Base-by-base conservation (phyloP, 192 early-diverging fungal species). In the Bifiguratus adelaidae region DNA sequence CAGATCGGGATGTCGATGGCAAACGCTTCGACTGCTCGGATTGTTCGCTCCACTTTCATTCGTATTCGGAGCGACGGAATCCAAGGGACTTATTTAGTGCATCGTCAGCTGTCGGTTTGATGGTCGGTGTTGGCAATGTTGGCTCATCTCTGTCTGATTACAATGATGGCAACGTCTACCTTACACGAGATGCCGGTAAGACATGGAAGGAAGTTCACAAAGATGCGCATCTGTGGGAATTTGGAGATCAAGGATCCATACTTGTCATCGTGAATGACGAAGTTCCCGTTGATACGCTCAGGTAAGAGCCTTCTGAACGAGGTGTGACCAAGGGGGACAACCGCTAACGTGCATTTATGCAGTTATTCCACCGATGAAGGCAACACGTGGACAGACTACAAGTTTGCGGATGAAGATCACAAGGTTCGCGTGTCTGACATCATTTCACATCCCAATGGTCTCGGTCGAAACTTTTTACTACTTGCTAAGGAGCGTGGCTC, bases 91-190 rank as follows among this genome's bases (percentile, higher is more conserved):
- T 85, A n/a, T 93, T 90, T 54, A 88, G 88, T 45, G 68, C 83
- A 0, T 58, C 76, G 0, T 74, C 81, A 8, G 90, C 92, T n/a
- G 71, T 83, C 1, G 93, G 93, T 3, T 59, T 97, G 48, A 78
- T 88, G 55, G 77, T 97, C 54, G 95, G 87, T 7, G 87, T 95
- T 2, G 95, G 95, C 16, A 97, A 86, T 54, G 90, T 99, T 8
- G 95, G 94, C 9, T 24, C 49, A 0, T 54, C 55, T 15, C 57
- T 99, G 25, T 55, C 57, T 2, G 58, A 65, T 6, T 82, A 89
- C 48, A 73, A 65, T 13, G 74, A 88, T 20, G 79, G 83, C 18
- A 73, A 86, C 68, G 89, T 82, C 11, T 99, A 88, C 63, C 47
- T 99, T 55, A 91, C 89, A 2, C 57, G 76, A 1, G 88, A 99